Conservation (phyloP, 768 basidiomycete genomes). For the Lentinula boryana region DNA sequence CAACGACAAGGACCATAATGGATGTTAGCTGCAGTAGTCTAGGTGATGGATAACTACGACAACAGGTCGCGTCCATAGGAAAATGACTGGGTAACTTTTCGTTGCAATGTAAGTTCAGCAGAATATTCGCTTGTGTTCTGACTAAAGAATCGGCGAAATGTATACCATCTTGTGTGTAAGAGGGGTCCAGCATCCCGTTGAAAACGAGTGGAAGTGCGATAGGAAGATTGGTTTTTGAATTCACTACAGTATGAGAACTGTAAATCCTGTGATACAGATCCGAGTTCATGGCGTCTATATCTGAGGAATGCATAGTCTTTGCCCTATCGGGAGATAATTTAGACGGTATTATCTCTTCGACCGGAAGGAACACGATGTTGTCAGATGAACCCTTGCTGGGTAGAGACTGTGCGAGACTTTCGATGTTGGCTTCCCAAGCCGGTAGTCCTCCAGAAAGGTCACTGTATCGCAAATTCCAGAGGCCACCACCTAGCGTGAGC, state of each 20-base stretch:
- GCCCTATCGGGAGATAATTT: constrained; percentile 63
- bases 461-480: constrained; percentile 85
- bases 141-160: constrained; percentile 67
- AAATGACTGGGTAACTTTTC: constrained; percentile 53
- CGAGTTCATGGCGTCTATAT: constrained; percentile 90
- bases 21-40: constrained; percentile 50
- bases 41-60: constrained; percentile 68
- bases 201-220: constrained; percentile 72
- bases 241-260: constrained; percentile 23
- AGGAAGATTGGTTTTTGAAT: constrained; percentile 18
- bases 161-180: constrained; percentile 78
- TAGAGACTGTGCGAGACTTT: constrained; percentile 52
- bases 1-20: constrained; percentile 38
- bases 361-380: constrained; percentile 69
- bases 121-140: constrained; percentile 65
- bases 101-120: constrained; percentile 82
- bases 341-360: constrained; percentile 61
- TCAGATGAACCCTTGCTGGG: constrained; percentile 50
- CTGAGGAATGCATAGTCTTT: constrained; percentile 63
- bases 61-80: constrained; percentile 76
- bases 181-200: constrained; percentile 70
- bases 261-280: constrained; percentile 68
- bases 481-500: constrained; percentile 77
- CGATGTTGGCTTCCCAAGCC: constrained; percentile 73
- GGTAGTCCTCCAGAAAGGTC: constrained; percentile 66